These are phyloP conservation scores for Verticillium dahliae DNA, from an alignment of 2,329 filamentous ascomycete genomes.

Conservation along the genomic window DNA sequence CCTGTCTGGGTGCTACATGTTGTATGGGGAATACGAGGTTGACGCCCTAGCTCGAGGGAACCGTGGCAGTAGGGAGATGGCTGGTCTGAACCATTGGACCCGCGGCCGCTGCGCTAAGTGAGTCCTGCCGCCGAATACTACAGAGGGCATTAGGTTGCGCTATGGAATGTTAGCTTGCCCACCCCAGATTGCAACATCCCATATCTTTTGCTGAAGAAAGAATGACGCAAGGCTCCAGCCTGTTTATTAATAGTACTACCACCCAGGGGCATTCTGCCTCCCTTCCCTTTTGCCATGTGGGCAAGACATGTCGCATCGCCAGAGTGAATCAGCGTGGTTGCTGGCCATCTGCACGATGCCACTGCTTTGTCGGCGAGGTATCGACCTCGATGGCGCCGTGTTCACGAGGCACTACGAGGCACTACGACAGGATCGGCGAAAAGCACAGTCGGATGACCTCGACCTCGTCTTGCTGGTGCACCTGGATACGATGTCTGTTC, in stretches of 20 bases:
- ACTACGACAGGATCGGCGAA: neutral
- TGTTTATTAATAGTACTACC: neutral
- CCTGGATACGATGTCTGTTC: neutral
- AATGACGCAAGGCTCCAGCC: neutral
- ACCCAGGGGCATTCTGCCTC: neutral
- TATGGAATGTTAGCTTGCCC: neutral
- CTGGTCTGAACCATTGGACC: no score
- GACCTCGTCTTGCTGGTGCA: neutral
- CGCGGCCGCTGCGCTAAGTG: neutral
- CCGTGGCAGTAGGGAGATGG: neutral
- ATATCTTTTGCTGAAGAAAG: neutral
- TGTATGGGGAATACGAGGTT: neutral
- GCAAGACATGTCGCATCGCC: no score
- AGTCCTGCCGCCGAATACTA: neutral
- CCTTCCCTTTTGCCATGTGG: no score
- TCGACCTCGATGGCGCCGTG: neutral
- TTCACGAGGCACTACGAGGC: neutral
- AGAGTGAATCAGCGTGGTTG: no score
- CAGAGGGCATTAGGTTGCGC: neutral
- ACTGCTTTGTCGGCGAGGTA: neutral
- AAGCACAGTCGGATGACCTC: neutral
- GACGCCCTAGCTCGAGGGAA: neutral
- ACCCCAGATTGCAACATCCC: neutral
- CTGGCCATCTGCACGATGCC: neutral
- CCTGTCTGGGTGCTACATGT: neutral